Conservation (phyloP, 140 eudicot genomes). For the Bidens hawaiensis region DNA sequence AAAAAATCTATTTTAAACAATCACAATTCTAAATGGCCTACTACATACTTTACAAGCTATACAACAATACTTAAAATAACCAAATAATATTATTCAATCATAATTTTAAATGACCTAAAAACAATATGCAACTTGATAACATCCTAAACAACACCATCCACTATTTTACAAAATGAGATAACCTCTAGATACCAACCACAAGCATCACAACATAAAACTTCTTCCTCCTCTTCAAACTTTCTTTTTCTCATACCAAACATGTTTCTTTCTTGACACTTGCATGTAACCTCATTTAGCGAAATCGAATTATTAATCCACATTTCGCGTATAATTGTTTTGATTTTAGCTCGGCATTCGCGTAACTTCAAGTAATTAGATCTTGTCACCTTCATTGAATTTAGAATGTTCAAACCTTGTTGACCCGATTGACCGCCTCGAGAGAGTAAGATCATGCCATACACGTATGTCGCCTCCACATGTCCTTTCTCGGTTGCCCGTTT, state of each 20-base stretch:
- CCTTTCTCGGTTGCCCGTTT: conserved; percentile 42
- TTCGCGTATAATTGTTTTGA: conserved; percentile 26
- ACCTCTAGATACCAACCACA: conserved; percentile 47
- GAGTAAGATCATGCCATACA: conserved; percentile 40
- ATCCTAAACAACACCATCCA: conserved; percentile 39
- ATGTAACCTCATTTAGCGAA: conserved; percentile 14
- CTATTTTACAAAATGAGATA: conserved; percentile 34
- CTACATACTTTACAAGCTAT: background rate
- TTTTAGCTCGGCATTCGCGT: conserved; percentile 39
- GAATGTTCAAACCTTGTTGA: conserved; percentile 29
- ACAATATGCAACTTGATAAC: conserved; percentile 3
- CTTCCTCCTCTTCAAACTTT: conserved; percentile 35
- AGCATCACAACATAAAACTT: conserved; percentile 25
- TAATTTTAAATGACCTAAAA: background rate
- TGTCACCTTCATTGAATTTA: conserved; percentile 30
- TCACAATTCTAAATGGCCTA: too few relatives aligned
- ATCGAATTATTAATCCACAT: conserved; percentile 47
- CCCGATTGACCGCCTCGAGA: conserved; percentile 38
- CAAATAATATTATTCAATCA: conserved; percentile 2
- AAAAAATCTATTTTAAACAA: too few relatives aligned
- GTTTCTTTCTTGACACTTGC: conserved; percentile 19
- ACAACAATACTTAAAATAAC: too few relatives aligned
- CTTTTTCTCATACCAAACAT: conserved; percentile 1
- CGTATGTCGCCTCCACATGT: conserved; percentile 47
- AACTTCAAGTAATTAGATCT: conserved; percentile 23